These are phyloP conservation scores for Neurospora sp. DNA, from an alignment of 495 filamentous ascomycete species.

Conservation along the genomic window DNA sequence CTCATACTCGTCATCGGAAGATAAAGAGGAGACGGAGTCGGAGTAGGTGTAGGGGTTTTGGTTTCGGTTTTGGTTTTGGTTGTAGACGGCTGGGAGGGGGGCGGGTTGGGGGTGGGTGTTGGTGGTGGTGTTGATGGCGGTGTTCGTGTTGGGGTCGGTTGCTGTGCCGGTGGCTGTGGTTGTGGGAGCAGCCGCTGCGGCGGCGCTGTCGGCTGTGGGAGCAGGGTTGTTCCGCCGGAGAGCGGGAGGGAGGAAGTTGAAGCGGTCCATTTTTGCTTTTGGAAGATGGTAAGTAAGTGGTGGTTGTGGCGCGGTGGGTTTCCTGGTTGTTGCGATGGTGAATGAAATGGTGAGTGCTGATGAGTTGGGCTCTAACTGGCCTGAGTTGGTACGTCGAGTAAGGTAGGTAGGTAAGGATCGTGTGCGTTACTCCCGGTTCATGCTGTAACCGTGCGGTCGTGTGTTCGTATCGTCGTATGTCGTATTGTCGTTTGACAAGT, in stretches of 20 bases:
- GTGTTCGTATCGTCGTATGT: neutral
- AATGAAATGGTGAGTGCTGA: neutral
- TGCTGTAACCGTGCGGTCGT: neutral
- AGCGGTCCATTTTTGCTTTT: conserved; percentile 20
- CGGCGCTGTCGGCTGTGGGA: neutral
- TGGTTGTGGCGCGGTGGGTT: neutral
- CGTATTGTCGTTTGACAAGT: neutral
- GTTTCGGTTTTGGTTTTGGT: neutral
- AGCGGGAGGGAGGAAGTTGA: conserved; percentile 18
- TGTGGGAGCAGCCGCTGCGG: neutral
- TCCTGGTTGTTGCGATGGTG: neutral
- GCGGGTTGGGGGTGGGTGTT: neutral
- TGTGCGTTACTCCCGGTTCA: neutral
- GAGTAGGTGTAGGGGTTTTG: neutral
- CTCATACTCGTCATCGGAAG: neutral
- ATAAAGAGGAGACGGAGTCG: neutral
- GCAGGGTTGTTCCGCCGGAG: neutral
- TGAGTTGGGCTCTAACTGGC: no score
- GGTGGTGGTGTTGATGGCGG: no score
- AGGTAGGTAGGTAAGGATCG: no score
- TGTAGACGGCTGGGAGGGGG: neutral
- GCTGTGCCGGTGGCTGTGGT: neutral
- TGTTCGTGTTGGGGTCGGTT: neutral
- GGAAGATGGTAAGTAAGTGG: neutral
- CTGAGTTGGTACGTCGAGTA: no score